Conservation (phyloP, 805 yeast genomes). For the Kregervanrija fluxuum region DNA sequence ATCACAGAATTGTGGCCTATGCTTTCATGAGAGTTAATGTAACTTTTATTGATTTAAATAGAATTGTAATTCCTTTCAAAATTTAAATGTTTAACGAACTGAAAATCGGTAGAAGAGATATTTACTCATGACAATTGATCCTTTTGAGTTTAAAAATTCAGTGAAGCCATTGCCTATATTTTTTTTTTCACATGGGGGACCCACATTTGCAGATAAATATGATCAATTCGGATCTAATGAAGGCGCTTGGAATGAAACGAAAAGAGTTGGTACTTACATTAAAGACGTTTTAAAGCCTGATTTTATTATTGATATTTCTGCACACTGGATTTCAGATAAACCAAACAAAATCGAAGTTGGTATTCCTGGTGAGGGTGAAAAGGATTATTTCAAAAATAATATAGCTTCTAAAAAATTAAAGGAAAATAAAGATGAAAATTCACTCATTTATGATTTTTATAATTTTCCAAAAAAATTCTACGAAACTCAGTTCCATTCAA, state of each 20-base stretch:
- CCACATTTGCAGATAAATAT: slow-evolving; percentile 57
- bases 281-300: slow-evolving; percentile 47
- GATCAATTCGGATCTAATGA: slow-evolving; percentile 39
- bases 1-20: no score
- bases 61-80: no score
- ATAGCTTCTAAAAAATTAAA: slow-evolving; percentile 10
- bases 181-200: slow-evolving; percentile 75
- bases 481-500: slow-evolving; percentile 49
- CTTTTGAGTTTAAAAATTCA: slow-evolving; percentile 7
- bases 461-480: slow-evolving; percentile 64
- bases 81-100: no score
- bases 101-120: no score
- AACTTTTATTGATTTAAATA: no score
- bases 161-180: slow-evolving; percentile 41
- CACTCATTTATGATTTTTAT: slow-evolving; percentile 62
- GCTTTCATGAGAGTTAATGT: no score
- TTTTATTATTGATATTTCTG: slow-evolving; percentile 59
- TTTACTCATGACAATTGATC: neutral
- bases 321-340: slow-evolving; percentile 60
- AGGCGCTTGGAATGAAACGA: slow-evolving; percentile 50
- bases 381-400: slow-evolving; percentile 3
- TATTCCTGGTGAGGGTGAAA: slow-evolving; percentile 26
- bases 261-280: slow-evolving; percentile 43
- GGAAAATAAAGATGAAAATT: slow-evolving; percentile 31
- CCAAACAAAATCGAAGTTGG: slow-evolving; percentile 39